phyloP scores from a whole-genome alignment of 371 early-diverging fungal genomes.

The Rhizomucor miehei region DNA sequence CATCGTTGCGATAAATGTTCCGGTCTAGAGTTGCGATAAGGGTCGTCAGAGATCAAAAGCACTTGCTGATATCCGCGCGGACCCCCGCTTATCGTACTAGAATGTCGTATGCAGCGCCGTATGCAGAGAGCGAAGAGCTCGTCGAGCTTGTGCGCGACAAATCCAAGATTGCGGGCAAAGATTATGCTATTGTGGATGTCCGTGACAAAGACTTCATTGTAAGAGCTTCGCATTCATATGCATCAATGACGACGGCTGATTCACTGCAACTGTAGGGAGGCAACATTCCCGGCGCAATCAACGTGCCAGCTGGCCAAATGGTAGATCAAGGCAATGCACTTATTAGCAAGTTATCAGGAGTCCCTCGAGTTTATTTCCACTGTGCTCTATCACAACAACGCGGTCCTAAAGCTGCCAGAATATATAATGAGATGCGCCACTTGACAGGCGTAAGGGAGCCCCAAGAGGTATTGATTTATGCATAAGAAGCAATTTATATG shows the following conservation, averaged over 20 bases:
- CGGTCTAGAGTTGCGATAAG: too few species aligned
- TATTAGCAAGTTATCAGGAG: slow-evolving; percentile 49
- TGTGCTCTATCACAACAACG: slow-evolving; percentile 77
- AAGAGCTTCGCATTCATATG: slow-evolving; percentile 13
- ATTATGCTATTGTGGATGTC: slow-evolving; percentile 83
- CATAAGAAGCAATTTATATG: too few species aligned
- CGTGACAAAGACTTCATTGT: slow-evolving; percentile 74
- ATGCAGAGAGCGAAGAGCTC: slow-evolving; percentile 60
- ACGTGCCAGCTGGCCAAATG: slow-evolving; percentile 71
- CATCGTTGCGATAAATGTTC: too few species aligned
- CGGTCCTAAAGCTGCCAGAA: slow-evolving; percentile 81
- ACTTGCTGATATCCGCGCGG: too few species aligned
- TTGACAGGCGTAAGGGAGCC: slow-evolving; percentile 25
- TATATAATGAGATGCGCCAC: slow-evolving; percentile 58
- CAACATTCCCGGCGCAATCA: slow-evolving; percentile 74
- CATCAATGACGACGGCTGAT: neutral
- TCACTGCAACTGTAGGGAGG: slow-evolving; percentile 55
- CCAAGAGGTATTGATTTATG: slow-evolving; percentile 16
- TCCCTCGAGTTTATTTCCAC: slow-evolving; percentile 76
- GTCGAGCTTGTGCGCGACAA: slow-evolving; percentile 55
- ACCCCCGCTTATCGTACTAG: too few species aligned
- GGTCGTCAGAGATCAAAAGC: too few species aligned
- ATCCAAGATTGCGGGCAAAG: slow-evolving; percentile 49
- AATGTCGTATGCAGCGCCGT: slow-evolving; percentile 36
- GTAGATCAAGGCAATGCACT: slow-evolving; percentile 44